A percentile compares a stretch with the other conserved stretches of the same genome.
Conservation (phyloP, 2,329 filamentous ascomycete species). For the Volutella citrinella region DNA sequence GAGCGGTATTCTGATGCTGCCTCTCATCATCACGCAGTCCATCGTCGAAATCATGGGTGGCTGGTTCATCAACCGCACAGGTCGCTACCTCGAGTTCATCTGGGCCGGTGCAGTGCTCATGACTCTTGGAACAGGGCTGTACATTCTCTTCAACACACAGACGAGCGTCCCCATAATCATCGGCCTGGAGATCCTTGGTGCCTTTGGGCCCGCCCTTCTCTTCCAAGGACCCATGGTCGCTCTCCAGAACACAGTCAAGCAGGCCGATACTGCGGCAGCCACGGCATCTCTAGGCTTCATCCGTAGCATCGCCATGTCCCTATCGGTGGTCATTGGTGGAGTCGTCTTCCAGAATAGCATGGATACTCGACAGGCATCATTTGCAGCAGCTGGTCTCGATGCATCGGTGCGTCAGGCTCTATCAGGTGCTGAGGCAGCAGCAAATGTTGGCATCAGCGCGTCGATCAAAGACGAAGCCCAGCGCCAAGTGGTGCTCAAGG, state of each 20-base stretch:
- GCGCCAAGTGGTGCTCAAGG: constrained; percentile 3
- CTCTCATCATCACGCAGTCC: constrained; percentile 3
- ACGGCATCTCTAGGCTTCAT: constrained; percentile 61
- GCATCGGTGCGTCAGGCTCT: constrained; percentile 3
- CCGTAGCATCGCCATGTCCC: constrained; percentile 59
- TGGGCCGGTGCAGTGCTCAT: constrained; percentile 1
- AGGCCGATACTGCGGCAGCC: constrained; percentile 56
- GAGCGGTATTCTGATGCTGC: constrained; percentile 4
- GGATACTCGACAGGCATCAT: constrained; percentile 1
- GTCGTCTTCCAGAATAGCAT: constrained; percentile 64
- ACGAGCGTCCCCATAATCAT: constrained; percentile 2
- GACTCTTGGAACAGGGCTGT: constrained; percentile 3
- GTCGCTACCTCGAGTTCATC: constrained; percentile 3
- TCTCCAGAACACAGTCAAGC: constrained; percentile 50
- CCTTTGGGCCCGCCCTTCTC: neutral
- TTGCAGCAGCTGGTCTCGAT: constrained; percentile 1
- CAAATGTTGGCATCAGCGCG: constrained; percentile 2
- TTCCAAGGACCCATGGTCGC: constrained; percentile 7
- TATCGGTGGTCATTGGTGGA: constrained; percentile 65
- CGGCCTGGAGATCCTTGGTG: constrained; percentile 2
- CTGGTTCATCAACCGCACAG: constrained; percentile 1
- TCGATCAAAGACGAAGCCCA: constrained; percentile 3
- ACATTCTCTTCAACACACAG: constrained; percentile 1
- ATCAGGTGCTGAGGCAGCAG: constrained; percentile 1
- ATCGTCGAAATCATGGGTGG: constrained; percentile 4